Evolutionary conservation across 371 early-diverging fungal species (phyloP).

Genomic region (Mortierella sp.): DNA sequence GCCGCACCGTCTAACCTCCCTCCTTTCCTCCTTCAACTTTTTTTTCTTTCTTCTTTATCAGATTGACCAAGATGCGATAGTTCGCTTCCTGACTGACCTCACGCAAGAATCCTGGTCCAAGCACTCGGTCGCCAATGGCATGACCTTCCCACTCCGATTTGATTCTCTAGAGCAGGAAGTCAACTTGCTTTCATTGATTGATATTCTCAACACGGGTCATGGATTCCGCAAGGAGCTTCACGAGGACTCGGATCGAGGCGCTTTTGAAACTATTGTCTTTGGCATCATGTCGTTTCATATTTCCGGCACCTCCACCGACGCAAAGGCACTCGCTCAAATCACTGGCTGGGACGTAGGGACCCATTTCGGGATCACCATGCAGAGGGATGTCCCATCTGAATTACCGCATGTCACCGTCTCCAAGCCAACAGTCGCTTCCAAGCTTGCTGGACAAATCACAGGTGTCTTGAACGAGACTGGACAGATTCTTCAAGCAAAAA

Average conservation of each 20-base stretch:
- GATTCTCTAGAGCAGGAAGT: conserved; percentile 76
- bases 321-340: conserved; percentile 58
- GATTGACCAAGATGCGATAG: conserved; percentile 39
- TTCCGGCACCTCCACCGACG: conserved; percentile 59
- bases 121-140: conserved; percentile 61
- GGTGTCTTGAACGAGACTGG: conserved; percentile 77
- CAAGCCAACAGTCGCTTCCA: conserved; percentile 71
- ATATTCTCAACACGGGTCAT: conserved; percentile 76
- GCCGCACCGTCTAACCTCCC: too few species aligned
- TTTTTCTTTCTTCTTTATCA: conserved; percentile 2
- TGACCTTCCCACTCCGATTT: conserved; percentile 79
- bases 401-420: conserved; percentile 74
- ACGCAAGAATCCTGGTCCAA: conserved; percentile 51
- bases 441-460: conserved; percentile 72
- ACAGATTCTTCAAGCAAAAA: conserved; percentile 62
- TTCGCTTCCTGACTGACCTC: conserved; percentile 29
- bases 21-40: too few species aligned
- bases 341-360: conserved; percentile 62
- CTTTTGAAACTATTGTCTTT: conserved; percentile 81
- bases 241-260: conserved; percentile 70
- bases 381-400: conserved; percentile 67
- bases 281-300: conserved; percentile 89
- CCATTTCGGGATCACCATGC: conserved; percentile 71
- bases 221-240: conserved; percentile 77
- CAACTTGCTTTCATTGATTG: conserved; percentile 77